Evolutionary conservation across 2,329 filamentous ascomycete species (phyloP), one percentile per base, ranked within the genome.

Genomic region (Colletotrichum tabaci): DNA sequence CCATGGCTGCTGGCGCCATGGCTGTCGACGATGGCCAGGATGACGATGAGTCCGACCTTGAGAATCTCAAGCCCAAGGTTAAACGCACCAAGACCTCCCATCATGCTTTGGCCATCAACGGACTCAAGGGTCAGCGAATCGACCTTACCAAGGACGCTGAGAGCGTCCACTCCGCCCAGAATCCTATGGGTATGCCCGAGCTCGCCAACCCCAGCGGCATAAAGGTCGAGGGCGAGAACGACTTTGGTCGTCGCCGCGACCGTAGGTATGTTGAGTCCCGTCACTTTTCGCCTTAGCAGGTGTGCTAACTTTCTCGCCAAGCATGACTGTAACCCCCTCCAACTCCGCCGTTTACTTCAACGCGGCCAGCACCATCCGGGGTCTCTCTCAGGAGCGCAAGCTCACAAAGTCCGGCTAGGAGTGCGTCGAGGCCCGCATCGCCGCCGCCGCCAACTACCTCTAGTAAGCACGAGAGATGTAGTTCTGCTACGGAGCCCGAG

Each of bases 191-290:
- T 10, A 67, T 73, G 64, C 57, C 66, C 66, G 74, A 42, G 12
- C 21, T 10, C 4, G 38, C 64, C 67, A 74, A 42, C n/a, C 8
- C 7, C 12, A 21, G 23, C 15, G 35, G 74, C 67, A 46, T 50
- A 52, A 75, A 74, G 40, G 58, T 65, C 21, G 61, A 74, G 44
- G 38, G 53, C 2, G 73, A 72, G 5, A 69, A 74, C 2, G 74
- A 23, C 13, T 42, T 38, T 26, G 60, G 60, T 15, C n/a, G n/a
- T 16, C 15, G 40, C 40, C 57, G 57, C 40, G 57, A 47, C 8
- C 57, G 57, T 13, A 60, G 42, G 57, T 60, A 47, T 30, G 57
- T n/a, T 16, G 30, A 26, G 7, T 26, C 9, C 18, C n/a, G 4
- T 18, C 26, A 15, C 42, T 16, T n/a, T 16, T n/a, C 2, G 16